Base-by-base conservation (phyloP, 2,329 filamentous ascomycete genomes). In the Arthrobotrys pseudoclavata region DNA sequence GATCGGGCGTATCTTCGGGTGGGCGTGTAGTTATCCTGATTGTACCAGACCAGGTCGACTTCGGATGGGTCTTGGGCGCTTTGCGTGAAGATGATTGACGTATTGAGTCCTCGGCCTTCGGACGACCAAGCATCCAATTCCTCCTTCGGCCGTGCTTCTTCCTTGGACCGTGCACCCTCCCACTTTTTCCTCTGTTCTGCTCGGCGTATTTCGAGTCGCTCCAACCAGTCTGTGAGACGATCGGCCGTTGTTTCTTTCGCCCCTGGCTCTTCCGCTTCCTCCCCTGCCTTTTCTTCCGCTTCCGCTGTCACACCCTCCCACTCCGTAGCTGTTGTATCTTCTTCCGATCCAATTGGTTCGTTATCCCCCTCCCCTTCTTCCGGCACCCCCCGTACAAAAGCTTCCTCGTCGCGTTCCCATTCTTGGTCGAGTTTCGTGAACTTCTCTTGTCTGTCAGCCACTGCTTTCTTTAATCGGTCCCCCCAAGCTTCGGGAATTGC, bases 71-170 rank as follows among this genome's bases (percentile, higher is more conserved):
- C 67, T 18, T 42, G 29, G 2, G n/a, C 29, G 13, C 18, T 26
- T 18, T 64, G 47, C 7, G 60, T 64, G 18, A 72, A 72, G 40
- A 72, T 64, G 45, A 64, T 60, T 12, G 69, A 52, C 1, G 69
- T 72, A 15, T 60, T 48, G 34, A 72, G 60, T 13, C 10, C 60
- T 15, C 26, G 22, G 3, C 37, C 26, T 37, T 57, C 50, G 15
- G 31, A 60, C 34, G 34, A 42, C 55, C 55, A 60, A 4, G 34
- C 18, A 15, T 40, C 20, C 20, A 7, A 20, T 10, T 60, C 55
- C 12, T 34, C 34, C 13, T 26, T 26, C 20, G 37, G 12, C 12
- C 20, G 55, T n/a, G 55, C 1, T 42, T 42, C 55, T 2, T 60
- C 55, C 13, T 12, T 26, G 4, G 37, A 3, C 12, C 20, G 55